Evolutionary conservation across 2,329 filamentous ascomycete species (phyloP), one percentile per base, ranked within the genome.

Genomic region (Claviceps pazoutovae): DNA sequence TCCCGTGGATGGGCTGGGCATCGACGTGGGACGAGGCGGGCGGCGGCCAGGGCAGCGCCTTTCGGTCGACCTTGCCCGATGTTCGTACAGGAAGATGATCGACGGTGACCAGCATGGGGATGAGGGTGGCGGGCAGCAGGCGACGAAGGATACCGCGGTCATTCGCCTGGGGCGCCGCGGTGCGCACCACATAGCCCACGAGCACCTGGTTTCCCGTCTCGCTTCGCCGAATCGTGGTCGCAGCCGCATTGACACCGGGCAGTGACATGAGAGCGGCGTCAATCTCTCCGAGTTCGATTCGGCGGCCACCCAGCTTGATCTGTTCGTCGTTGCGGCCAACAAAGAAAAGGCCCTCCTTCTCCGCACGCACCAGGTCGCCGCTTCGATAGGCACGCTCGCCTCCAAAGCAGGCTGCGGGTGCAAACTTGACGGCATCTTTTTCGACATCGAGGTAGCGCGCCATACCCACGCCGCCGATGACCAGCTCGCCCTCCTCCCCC

Each of bases 261-360:
- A 59, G 52, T 2, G 51, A 56, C 50, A 57, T 50, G 16, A 62
- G 49, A 11, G 54, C 56, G 19, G 56, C 53, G 41, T 63, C 58
- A 44, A 64, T 56, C 43, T 64, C 62, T 23, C 57, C 61, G 1
- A 61, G 58, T 51, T 63, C 62, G 19, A 62, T 51, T 26, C 61
- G 57, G 4, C 62, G 58, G 1, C 62, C 61, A 4, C 58, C 58
- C 21, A 64, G 55, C 54, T 64, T 64, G 51, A 62, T 59, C 48
- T 63, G 60, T n/a, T 58, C 49, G 46, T 64, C 60, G 37, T 60
- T 60, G 5, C 61, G 59, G 23, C 62, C 60, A 14, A 61, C 48
- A 23, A 58, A 61, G 23, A 60, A 39, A 11, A 56, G 53, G 5
- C 60, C 60, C 3, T 58, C 49, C 8, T 21, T 52, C 23, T 59